Percentiles rank a stretch among this genome's conserved stretches.
phyloP scores from a whole-genome alignment of 805 yeast genomes.

The Cyberlindnera galapagoensis region DNA sequence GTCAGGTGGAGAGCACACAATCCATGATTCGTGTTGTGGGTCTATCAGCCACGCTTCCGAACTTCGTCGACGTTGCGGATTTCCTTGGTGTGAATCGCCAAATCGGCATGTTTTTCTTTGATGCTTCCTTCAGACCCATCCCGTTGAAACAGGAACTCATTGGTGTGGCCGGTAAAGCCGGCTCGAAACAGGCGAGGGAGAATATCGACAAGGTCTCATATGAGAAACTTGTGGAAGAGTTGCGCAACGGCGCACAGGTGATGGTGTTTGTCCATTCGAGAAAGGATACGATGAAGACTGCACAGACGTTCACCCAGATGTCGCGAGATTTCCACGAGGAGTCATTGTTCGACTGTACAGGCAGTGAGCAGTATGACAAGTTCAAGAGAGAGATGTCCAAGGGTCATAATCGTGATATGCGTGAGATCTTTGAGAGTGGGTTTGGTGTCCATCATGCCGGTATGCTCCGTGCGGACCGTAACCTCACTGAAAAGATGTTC shows the following conservation, averaged over 20 bases:
- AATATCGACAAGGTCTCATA: slow-evolving; percentile 72
- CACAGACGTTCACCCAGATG: slow-evolving; percentile 61
- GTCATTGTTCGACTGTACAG: slow-evolving; percentile 51
- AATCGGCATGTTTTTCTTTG: slow-evolving; percentile 91
- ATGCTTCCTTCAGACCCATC: slow-evolving; percentile 87
- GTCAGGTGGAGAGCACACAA: slow-evolving; percentile 94
- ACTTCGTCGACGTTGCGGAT: slow-evolving; percentile 89
- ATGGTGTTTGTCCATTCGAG: slow-evolving; percentile 97
- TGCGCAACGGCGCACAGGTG: slow-evolving; percentile 72
- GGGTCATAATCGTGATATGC: slow-evolving; percentile 69
- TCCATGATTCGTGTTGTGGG: slow-evolving; percentile 93
- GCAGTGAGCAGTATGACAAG: slow-evolving; percentile 33
- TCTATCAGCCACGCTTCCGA: slow-evolving; percentile 89
- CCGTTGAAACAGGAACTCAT: slow-evolving; percentile 83
- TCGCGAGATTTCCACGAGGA: slow-evolving; percentile 57
- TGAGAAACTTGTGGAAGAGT: slow-evolving; percentile 63
- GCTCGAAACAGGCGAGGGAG: slow-evolving; percentile 60
- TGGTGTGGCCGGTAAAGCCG: slow-evolving; percentile 85
- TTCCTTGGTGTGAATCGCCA: slow-evolving; percentile 86
- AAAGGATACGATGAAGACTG: slow-evolving; percentile 84
- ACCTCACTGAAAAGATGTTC: slow-evolving; percentile 83
- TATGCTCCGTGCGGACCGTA: slow-evolving; percentile 85
- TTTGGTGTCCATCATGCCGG: slow-evolving; percentile 98
- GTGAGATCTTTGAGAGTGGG: slow-evolving; percentile 74
- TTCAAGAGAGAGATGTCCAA: slow-evolving; percentile 61